Conservation (phyloP, 163 green algal species). For the Volvox carteri region DNA sequence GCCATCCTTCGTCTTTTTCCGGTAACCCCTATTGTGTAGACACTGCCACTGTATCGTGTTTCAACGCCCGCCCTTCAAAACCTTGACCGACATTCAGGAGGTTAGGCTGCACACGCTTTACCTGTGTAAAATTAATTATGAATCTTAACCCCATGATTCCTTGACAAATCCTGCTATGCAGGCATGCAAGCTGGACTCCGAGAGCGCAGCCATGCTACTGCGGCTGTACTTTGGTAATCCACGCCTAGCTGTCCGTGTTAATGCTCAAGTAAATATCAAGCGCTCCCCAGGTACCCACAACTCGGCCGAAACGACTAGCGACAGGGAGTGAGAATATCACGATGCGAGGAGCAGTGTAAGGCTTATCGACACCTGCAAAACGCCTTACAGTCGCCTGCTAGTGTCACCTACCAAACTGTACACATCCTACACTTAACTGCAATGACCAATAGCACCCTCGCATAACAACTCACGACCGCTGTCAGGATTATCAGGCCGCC, state of each 20-base stretch:
- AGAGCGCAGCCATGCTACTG: constrained; percentile 50
- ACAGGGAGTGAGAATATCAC: neutral
- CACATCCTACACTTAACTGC: neutral
- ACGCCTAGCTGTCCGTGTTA: constrained; percentile 30
- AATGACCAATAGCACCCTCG: neutral
- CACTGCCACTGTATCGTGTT: too few species aligned
- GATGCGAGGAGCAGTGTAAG: neutral
- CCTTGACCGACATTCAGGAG: too few species aligned
- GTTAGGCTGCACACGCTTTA: too few species aligned
- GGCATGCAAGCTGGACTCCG: constrained; percentile 7
- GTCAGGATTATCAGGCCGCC: neutral
- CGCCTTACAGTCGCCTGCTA: neutral
- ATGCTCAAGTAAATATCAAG: constrained; percentile 16
- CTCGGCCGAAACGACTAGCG: neutral
- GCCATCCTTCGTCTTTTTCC: too few species aligned
- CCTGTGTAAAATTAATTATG: too few species aligned
- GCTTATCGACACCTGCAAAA: neutral
- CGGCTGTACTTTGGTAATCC: constrained; percentile 49
- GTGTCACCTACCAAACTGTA: neutral
- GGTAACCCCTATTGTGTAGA: too few species aligned
- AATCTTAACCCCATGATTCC: neutral
- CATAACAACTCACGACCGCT: neutral
- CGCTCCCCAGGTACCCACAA: neutral
- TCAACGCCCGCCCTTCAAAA: too few species aligned
- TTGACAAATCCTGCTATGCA: neutral